These are phyloP conservation scores for Aspergillus japonicus DNA, from an alignment of 2,329 filamentous ascomycete species.

Conservation along the genomic window DNA sequence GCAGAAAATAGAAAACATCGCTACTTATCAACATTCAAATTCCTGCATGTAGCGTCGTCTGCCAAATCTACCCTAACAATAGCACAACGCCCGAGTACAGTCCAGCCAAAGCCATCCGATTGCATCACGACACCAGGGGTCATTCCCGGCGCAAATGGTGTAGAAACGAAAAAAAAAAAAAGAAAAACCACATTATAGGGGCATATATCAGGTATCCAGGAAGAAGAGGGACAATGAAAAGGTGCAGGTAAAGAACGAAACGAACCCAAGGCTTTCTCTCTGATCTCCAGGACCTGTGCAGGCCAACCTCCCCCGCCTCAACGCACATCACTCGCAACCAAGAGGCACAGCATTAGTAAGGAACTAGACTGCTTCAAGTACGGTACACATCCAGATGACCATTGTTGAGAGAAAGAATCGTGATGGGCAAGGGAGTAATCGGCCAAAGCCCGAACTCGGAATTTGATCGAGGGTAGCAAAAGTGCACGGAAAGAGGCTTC, in stretches of 20 bases:
- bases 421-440: constrained; percentile 4
- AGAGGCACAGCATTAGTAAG: constrained; percentile 20
- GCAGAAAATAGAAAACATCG: not conserved
- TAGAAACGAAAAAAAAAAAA: constrained; percentile 8
- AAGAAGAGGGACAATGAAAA: constrained; percentile 15
- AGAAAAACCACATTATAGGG: constrained; percentile 21
- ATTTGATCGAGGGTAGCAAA: constrained; percentile 5
- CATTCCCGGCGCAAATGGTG: constrained; percentile 10
- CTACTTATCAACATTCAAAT: not conserved
- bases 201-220: constrained; percentile 24
- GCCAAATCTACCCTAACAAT: constrained; percentile 7
- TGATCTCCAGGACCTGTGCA: constrained; percentile 20
- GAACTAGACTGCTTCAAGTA: constrained; percentile 17
- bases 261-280: constrained; percentile 14
- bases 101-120: constrained; percentile 10
- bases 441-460: constrained; percentile 12
- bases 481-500: constrained; percentile 5
- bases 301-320: constrained; percentile 10
- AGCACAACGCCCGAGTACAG: constrained; percentile 4
- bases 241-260: constrained; percentile 17
- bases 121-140: constrained; percentile 9
- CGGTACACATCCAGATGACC: constrained; percentile 26
- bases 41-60: constrained; percentile 5
- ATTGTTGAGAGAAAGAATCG: constrained; percentile 11
- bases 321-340: constrained; percentile 18